Evolutionary conservation across 2,329 filamentous ascomycete genomes (phyloP), one percentile per base, ranked within the genome.

Genomic region (Alternaria conjuncta): DNA sequence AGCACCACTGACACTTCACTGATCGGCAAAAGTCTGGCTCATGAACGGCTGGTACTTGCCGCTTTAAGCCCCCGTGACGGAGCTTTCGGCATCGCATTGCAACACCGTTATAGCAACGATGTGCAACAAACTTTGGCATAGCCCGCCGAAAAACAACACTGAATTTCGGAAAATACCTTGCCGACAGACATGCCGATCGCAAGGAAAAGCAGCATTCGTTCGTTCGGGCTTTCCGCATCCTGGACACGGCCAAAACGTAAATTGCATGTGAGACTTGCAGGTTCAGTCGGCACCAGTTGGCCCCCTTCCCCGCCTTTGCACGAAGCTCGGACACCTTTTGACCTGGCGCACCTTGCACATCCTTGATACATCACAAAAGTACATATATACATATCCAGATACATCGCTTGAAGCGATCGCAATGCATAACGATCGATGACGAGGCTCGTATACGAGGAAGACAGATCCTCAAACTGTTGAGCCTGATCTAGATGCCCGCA

Each of bases 11-110:
- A 57, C 46, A 49, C 41, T 55, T 47, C 32, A 44, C 20, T 25
- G 55, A 62, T 62, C 60, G 55, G 32, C 56, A 59, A 20, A 47
- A 57, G 64, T 58, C 66, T 62, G 55, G 61, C 50, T 51, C 43
- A 47, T 56, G 64, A 68, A 68, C 66, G 55, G 59, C 64, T 67
- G 64, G 66, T 63, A 67, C 50, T 63, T 67, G 66, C 66, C 66
- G 66, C 64, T 55, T 36, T 51, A 53, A 43, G 49, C 47, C 46
- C 36, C 18, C 36, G 26, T 28, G 13, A 53, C 49, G 55, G 49
- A 28, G 43, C 23, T 15, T 15, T 55, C 60, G 60, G 60, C 60
- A 62, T 44, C 30, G 49, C n/a, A 53, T 41, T n/a, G 54, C 41
- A 56, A 56, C 25, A 56, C 54, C 54, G 54, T 56, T 56, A n/a